A percentile compares a stretch with the other conserved stretches of the same genome.
Evolutionary conservation across 495 filamentous ascomycete genomes (phyloP).

Genomic region (Tuber melanosporum): DNA sequence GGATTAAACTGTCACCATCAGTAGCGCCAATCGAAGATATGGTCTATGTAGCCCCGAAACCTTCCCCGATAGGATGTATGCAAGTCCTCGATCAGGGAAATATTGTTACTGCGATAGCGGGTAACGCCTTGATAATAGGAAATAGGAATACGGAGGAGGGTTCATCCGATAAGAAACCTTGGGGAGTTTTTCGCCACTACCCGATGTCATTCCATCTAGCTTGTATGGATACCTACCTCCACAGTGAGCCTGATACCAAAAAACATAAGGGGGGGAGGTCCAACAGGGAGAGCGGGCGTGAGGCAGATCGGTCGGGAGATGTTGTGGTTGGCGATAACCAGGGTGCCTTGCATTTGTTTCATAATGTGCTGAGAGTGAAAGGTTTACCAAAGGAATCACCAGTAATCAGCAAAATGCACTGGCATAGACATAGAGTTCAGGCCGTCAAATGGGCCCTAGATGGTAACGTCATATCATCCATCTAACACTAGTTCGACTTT

Average conservation of each 20-base stretch:
- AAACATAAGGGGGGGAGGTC: conserved; percentile 40
- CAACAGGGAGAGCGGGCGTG: conserved; percentile 34
- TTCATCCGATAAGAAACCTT: conserved; percentile 15
- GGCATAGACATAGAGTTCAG: conserved; percentile 78
- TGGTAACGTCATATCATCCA: conserved; percentile 53
- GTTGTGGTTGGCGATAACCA: conserved; percentile 66
- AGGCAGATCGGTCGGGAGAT: conserved; percentile 49
- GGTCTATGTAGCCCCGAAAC: conserved; percentile 4
- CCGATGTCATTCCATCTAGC: conserved; percentile 29
- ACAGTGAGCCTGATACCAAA: conserved; percentile 24
- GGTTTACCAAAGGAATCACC: conserved; percentile 45
- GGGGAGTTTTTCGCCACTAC: conserved; percentile 30
- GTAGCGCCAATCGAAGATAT: conserved; percentile 4
- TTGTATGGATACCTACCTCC: conserved; percentile 53
- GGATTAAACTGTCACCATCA: neutral
- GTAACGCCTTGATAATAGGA: conserved; percentile 24
- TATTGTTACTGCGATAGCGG: conserved; percentile 42
- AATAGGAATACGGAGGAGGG: conserved; percentile 19
- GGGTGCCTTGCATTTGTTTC: conserved; percentile 66
- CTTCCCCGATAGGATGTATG: conserved; percentile 17
- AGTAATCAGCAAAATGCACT: conserved; percentile 61
- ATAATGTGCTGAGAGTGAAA: conserved; percentile 62
- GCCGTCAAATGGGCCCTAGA: conserved; percentile 82
- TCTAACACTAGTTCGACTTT: conserved; percentile 18
- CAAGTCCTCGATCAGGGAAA: conserved; percentile 45